Conservation (phyloP, 225 moss, liverwort and hornwort genomes). For the Polytrichum formosum region DNA sequence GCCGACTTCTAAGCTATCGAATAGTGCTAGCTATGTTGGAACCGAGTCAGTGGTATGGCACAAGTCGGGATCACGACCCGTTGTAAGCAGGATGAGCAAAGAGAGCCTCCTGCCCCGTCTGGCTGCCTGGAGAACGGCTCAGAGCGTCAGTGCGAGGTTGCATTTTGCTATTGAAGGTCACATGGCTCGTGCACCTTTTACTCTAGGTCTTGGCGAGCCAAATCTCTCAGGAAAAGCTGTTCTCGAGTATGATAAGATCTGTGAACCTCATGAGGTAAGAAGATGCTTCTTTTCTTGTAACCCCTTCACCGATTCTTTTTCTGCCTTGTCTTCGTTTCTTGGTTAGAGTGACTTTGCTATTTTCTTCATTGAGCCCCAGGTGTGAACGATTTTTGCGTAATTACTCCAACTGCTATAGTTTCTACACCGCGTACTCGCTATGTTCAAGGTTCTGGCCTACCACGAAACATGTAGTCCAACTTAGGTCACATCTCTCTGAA, state of each 20-base stretch:
- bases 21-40: conserved; percentile 18
- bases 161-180: conserved; percentile 76
- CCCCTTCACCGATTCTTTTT: neutral
- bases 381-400: too few species aligned
- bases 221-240: conserved; percentile 71
- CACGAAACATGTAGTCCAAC: too few species aligned
- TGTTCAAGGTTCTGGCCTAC: too few species aligned
- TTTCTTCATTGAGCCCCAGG: too few species aligned
- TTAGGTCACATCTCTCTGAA: too few species aligned
- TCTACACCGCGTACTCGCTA: too few species aligned
- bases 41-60: conserved; percentile 45
- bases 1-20: conserved; percentile 36
- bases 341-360: too few species aligned
- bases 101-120: conserved; percentile 64
- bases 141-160: conserved; percentile 50
- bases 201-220: conserved; percentile 78
- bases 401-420: too few species aligned
- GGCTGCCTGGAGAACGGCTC: conserved; percentile 72
- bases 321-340: too few species aligned
- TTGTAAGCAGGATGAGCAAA: conserved; percentile 43
- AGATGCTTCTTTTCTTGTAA: neutral
- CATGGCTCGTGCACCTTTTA: conserved; percentile 72
- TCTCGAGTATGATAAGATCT: conserved; percentile 73
- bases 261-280: conserved; percentile 55
- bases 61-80: conserved; percentile 41